These are phyloP conservation scores for Arthrobotrys sphaeroides DNA, from an alignment of 2,329 filamentous ascomycete genomes.

Conservation along the genomic window DNA sequence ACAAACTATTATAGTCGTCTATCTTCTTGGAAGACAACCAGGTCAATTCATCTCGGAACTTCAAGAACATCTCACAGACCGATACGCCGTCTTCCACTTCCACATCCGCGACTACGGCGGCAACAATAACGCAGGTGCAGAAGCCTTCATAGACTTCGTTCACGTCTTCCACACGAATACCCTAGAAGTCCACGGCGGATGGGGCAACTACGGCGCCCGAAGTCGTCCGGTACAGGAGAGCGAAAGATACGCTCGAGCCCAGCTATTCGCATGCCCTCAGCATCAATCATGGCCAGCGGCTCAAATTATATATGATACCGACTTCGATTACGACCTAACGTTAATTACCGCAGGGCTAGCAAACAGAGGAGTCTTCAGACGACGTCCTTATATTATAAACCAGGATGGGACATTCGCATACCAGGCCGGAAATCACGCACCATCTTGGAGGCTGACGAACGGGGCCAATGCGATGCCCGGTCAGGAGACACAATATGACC, in stretches of 20 bases:
- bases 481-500: neutral
- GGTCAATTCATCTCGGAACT: neutral
- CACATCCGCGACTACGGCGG: neutral
- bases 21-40: neutral
- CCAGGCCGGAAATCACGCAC: neutral
- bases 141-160: neutral
- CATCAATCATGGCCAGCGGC: neutral
- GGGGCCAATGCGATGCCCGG: neutral
- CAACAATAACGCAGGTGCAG: neutral
- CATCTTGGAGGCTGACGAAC: slow-evolving; percentile 1
- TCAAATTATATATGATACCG: neutral
- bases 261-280: neutral
- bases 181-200: neutral
- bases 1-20: neutral
- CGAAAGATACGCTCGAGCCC: neutral
- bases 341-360: neutral
- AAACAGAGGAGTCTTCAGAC: neutral
- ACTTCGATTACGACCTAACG: neutral
- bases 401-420: neutral
- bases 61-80: neutral
- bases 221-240: neutral
- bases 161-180: slow-evolving; percentile 11
- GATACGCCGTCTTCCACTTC: slow-evolving; percentile 6
- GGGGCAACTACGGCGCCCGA: neutral
- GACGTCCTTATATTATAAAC: neutral